Base-by-base conservation (phyloP, 805 yeast species). In the Pichia phayaonensis region DNA sequence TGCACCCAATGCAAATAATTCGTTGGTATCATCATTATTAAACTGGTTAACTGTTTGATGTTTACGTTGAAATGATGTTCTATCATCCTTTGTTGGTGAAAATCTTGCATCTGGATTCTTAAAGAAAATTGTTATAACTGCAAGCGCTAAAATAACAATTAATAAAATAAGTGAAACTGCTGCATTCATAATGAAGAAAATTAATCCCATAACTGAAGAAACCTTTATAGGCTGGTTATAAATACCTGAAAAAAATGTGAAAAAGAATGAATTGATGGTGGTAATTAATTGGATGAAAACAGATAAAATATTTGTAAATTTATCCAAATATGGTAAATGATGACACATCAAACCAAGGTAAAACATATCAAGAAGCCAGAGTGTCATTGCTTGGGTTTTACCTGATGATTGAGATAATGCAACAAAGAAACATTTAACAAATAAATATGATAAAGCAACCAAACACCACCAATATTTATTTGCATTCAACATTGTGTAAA, bases 81-180 rank as follows among this genome's bases (percentile, higher is more conserved):
- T 82, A 66, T 90, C 97, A 68, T 90, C 97, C 60, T 75, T 83
- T 12, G 95, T 95, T 13, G 95, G 94, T 47, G 86, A 87, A 65
- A 86, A 86, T 66, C 94, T 79, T 12, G 90, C 81, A 67, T 88
- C 96, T 26, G 96, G 97, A 64, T 88, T 88, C 72, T 84, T 87
- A 34, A 90, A 82, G 57, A 83, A 73, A 1, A 86, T 54, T 10
- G 86, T 81, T 59, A 81, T 69, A n/a, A 69, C 64, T 50, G 83
- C 76, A 58, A 85, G 82, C 2, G 81, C 81, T 53, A 90, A 73
- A 59, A 87, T 83, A 71, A 83, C 67, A 36, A 90, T 57, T 64
- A 90, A 75, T 58, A 90, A 72, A 47, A 88, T 74, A 56, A 87
- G 74, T 10, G 96, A 81, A 62, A 86, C 90, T 5, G 92, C 95